Base-by-base conservation (phyloP, 371 early-diverging fungal species). In the Haplosporangium sp. region DNA sequence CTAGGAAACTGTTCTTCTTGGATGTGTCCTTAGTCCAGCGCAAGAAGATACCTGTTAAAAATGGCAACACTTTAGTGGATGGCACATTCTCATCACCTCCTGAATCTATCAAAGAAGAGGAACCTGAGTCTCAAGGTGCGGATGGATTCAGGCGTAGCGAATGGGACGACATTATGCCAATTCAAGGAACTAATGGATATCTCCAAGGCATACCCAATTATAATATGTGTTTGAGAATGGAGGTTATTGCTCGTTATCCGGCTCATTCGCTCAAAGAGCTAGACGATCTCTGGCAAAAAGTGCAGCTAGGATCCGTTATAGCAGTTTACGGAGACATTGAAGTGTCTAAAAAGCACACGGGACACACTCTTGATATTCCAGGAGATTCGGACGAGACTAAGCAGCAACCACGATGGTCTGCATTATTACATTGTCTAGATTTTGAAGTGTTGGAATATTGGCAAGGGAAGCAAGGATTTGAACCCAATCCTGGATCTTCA, bases 1-100 rank as follows among this genome's bases (percentile, higher is more conserved):
- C 75, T 5, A 84, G 84, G 58, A 64, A 68, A 19, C 56, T 89
- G 10, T 89, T 89, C 61, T 89, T 89, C 64, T 74, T 89, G 38
- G 89, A 89, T 63, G 67, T 89, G 34, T 77, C 83, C 19, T 75
- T 84, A 4, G 47, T 59, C 0, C 74, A 84, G 8, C 85, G 83
- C 59, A 86, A 86, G 39, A 61, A 61, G 7, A 72, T 53, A 44
- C 3, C 56, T 10, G 40, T 58, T 15, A 40, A 42, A 1, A 37
- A 48, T 4, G 61, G 60, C 37, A 44, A 9, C 2, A 8, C 44
- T 1, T 11, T 44, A 44, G 44, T 8, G 44, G 13, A 9, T 13
- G 13, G 7, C 44, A 44, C 44, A 44, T 53, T 19, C 15, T n/a
- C n/a, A 19, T 57, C 57, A 3, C 4, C 52, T 52, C n/a, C 52